A percentile compares a stretch with the other conserved stretches of the same genome.
Conservation (phyloP, 1,284 basidiomycete species). For the Tausonia pullulans region DNA sequence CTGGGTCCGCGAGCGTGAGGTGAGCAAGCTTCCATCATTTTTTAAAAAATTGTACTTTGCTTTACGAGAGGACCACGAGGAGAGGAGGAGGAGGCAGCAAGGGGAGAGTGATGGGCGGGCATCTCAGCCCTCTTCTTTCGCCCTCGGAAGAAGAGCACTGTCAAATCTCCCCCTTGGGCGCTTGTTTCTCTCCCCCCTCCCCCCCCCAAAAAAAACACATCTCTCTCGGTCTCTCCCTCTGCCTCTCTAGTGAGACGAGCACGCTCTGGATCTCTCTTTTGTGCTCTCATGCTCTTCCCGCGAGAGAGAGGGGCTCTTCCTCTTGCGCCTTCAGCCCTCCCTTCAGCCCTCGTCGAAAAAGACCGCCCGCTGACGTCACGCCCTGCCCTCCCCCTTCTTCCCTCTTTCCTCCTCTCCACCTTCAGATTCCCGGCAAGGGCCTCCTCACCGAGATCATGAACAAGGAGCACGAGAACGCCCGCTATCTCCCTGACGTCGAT, state of each 20-base stretch:
- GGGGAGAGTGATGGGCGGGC: no score
- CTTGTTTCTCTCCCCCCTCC: no score
- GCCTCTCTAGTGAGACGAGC: neutral
- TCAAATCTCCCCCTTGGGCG: neutral
- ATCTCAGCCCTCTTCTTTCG: no score
- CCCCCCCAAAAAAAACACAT: no score
- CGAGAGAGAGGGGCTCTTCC: neutral
- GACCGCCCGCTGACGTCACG: no score
- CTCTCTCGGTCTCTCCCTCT: neutral
- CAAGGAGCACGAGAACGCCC: conserved; percentile 45
- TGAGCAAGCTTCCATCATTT: conserved; percentile 4
- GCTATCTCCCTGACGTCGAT: conserved; percentile 43
- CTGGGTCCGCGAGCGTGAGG: conserved; percentile 41
- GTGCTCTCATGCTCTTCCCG: neutral
- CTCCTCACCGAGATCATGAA: conserved; percentile 44
- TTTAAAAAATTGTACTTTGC: neutral
- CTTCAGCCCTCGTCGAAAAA: neutral
- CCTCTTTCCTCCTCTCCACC: neutral
- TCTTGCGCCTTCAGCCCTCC: neutral
- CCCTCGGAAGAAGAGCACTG: neutral
- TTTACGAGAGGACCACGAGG: no score
- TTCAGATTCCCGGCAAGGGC: conserved; percentile 42
- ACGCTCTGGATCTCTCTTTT: neutral
- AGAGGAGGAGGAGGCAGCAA: no score
- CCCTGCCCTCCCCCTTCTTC: no score